Evolutionary conservation across 352 stramenopile species (phyloP).

Genomic region (Pythium folliculosum): DNA sequence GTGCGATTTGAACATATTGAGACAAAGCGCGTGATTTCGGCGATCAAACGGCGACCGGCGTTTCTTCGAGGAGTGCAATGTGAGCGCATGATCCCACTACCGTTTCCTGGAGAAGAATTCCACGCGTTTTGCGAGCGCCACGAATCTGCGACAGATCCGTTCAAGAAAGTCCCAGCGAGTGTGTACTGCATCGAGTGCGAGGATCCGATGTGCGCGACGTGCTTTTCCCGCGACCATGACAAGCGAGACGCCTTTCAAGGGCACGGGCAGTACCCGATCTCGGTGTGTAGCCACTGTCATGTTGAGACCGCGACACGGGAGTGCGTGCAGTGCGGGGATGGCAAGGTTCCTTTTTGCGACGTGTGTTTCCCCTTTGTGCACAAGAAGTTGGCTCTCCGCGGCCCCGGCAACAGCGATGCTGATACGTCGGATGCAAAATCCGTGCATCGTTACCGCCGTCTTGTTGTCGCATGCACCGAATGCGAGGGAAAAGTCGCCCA

Average conservation of each 20-base stretch:
- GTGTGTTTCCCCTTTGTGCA: slow-evolving; percentile 63
- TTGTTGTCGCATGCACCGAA: slow-evolving; percentile 72
- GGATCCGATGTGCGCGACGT: slow-evolving; percentile 62
- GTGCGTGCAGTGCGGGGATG: slow-evolving; percentile 65
- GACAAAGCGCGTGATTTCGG: slow-evolving; percentile 35
- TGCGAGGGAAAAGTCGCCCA: slow-evolving; percentile 58
- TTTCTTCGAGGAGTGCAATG: slow-evolving; percentile 61
- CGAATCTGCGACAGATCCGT: slow-evolving; percentile 37
- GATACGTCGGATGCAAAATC: neutral
- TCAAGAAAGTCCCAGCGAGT: slow-evolving; percentile 35
- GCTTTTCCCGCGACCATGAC: slow-evolving; percentile 64
- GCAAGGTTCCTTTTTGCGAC: slow-evolving; percentile 68
- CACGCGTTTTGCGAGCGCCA: slow-evolving; percentile 66
- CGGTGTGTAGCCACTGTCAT: slow-evolving; percentile 50
- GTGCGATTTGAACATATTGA: slow-evolving; percentile 48
- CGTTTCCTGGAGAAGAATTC: slow-evolving; percentile 74
- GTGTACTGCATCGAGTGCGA: slow-evolving; percentile 77
- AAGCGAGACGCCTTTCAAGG: slow-evolving; percentile 47
- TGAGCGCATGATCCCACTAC: slow-evolving; percentile 52
- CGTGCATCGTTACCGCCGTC: slow-evolving; percentile 40
- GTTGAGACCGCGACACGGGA: slow-evolving; percentile 63
- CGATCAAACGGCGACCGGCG: slow-evolving; percentile 34
- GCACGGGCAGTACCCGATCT: slow-evolving; percentile 42
- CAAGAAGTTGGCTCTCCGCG: neutral
- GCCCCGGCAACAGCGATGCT: neutral